Percentiles rank a stretch among this genome's conserved stretches.
Evolutionary conservation across 2,329 filamentous ascomycete species (phyloP).

Genomic region (Colletotrichum filicis): DNA sequence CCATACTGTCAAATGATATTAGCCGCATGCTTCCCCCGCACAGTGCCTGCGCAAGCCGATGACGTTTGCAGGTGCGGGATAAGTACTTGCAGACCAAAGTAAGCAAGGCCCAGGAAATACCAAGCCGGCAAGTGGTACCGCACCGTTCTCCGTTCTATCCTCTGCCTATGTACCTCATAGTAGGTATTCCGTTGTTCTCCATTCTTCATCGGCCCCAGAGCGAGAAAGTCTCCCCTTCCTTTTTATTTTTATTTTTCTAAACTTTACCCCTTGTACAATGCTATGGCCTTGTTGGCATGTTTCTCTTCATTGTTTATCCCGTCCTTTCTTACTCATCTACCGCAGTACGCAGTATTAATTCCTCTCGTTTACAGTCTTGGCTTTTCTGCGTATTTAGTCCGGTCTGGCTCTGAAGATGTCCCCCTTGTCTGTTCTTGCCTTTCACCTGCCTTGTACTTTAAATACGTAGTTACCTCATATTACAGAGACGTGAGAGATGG

Average conservation of each 20-base stretch:
- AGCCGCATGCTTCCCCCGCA: constrained; percentile 12
- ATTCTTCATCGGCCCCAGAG: constrained; percentile 29
- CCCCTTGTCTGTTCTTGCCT: not conserved
- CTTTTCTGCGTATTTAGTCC: not conserved
- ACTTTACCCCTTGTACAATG: not conserved
- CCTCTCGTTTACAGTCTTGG: not conserved
- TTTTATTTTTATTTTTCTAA: not conserved
- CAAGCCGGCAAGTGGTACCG: constrained; percentile 26
- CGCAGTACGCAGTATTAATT: not conserved
- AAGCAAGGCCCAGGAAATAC: constrained; percentile 1
- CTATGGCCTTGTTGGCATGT: not conserved
- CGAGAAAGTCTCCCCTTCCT: constrained; percentile 11
- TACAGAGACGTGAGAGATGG: too few relatives aligned
- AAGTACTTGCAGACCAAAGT: constrained; percentile 8
- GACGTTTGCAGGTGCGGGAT: constrained; percentile 23
- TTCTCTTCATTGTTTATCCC: not conserved
- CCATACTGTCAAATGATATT: constrained; percentile 21
- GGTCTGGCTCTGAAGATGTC: not conserved
- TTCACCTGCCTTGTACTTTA: not conserved
- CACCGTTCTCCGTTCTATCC: constrained; percentile 1
- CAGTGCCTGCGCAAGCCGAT: constrained; percentile 27
- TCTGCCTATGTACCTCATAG: too few relatives aligned
- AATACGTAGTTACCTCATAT: too few relatives aligned
- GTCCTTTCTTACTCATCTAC: not conserved
- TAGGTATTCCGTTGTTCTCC: not conserved